Base-by-base conservation (phyloP, 2,329 filamentous ascomycete species). In the Cytospora mali region DNA sequence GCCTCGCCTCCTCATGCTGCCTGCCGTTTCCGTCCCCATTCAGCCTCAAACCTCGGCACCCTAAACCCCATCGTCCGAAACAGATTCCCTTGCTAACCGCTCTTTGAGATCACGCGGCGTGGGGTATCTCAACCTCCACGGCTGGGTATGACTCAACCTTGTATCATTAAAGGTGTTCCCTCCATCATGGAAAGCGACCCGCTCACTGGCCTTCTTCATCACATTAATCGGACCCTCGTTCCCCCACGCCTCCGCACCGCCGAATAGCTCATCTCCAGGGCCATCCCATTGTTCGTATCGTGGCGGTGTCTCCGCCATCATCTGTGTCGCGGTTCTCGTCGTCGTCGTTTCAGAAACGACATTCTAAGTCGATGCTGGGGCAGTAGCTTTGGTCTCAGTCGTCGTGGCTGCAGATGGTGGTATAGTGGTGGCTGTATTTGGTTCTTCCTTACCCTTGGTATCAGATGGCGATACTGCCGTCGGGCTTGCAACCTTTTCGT, bases 401-500 rank as follows among this genome's bases (percentile, higher is more conserved):
- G 42, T 53, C 27, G 56, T 68, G 55, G 62, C 60, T 25, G 31
- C 55, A 66, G 58, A 53, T 27, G 62, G 29, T 60, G 56, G 56
- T 28, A 58, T 55, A 28, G 55, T 54, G 28, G 66, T 58, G 51
- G 25, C 23, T 35, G 39, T 23, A 6, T 39, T 50, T 31, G 25
- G 29, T 21, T 31, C 18, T 58, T 58, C 55, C 64, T 52, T 67
- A 49, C 65, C 64, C 48, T 66, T 62, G 25, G 58, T 62, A 5
- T 64, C 65, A 9, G 69, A 62, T 11, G 74, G 72, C 21, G 74
- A 72, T 23, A 74, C 66, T 33, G 66, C 68, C 16, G 71, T 72
- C 39, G 74, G 71, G 64, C 73, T 74, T 46, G 68, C 69, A 18
- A 73, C 71, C 0, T 69, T 71, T 7, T 72, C 69, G 35, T 68